Evolutionary conservation across 306 rosid genomes (phyloP).

Genomic region (Lagenaria siceraria): DNA sequence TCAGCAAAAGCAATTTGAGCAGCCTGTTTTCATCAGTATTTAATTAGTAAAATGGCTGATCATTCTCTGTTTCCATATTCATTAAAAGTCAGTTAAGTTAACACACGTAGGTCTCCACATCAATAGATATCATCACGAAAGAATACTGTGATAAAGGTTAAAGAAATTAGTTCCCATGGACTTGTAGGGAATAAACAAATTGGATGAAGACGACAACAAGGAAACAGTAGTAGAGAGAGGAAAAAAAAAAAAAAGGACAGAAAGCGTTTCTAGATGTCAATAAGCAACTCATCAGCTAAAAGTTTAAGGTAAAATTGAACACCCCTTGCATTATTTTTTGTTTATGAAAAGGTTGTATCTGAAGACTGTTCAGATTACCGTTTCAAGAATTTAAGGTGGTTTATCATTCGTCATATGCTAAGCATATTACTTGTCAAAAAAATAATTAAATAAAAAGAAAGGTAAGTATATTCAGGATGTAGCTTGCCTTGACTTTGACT

Average conservation of each 20-base stretch:
- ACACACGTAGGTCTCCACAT: neutral
- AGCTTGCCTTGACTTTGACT: slow-evolving; percentile 33
- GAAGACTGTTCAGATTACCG: neutral
- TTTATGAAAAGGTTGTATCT: neutral
- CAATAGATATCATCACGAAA: neutral
- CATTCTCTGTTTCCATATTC: neutral
- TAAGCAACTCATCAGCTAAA: neutral
- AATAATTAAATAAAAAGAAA: too few species aligned
- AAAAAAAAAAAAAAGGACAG: neutral
- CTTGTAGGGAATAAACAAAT: neutral
- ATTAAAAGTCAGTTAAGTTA: neutral
- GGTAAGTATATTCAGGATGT: neutral
- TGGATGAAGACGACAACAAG: neutral
- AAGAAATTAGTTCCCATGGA: neutral
- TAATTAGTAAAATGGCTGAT: neutral
- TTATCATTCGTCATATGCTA: neutral
- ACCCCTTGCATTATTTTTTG: neutral
- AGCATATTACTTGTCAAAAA: too few species aligned
- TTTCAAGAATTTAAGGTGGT: neutral
- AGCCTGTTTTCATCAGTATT: slow-evolving; percentile 42
- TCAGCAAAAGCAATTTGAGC: slow-evolving; percentile 54
- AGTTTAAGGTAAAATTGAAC: neutral
- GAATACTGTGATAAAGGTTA: neutral
- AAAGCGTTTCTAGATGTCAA: neutral
- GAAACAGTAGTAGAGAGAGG: neutral